Evolutionary conservation across 2,329 filamentous ascomycete species (phyloP), one percentile per base, ranked within the genome.

Genomic region (Exophiala mesophila): DNA sequence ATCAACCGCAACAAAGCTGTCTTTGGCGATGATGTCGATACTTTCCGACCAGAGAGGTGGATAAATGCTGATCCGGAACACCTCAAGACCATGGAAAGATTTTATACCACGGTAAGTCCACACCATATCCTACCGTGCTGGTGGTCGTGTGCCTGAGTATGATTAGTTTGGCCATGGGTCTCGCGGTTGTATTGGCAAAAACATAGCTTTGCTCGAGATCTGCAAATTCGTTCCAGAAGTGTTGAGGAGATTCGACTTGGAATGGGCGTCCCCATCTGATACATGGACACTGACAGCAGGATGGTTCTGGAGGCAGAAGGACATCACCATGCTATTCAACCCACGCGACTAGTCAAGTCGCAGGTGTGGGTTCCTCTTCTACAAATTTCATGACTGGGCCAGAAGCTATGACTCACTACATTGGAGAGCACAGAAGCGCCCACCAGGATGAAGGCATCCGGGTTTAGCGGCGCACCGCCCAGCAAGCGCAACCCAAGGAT

Each of bases 91-190:
- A 61, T 69, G 55, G 57, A 63, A 17, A 44, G 17, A 34, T 15
- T 17, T 17, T 34, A 34, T 18, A 13, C 16, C n/a, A 34, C 24
- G 16, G 31, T 34, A 34, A 34, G 31, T 15, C 15, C 24, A 8
- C 24, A 10, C 31, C 3, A n/a, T n/a, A n/a, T n/a, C n/a, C n/a
- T n/a, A n/a, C n/a, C n/a, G n/a, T n/a, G n/a, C n/a, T n/a, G n/a
- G n/a, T n/a, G n/a, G n/a, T 34, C n/a, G 16, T 34, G 16, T 15
- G 18, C 31, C 31, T 34, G 16, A 34, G 16, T 8, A 34, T 13
- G 21, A 36, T 17, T 17, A 50, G 31, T 77, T 76, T 53, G 73
- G 73, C 2, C 68, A 69, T 7, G 73, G 74, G 0, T 63, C 70
- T 3, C 56, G 72, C 46, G 74, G 72, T 1, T 53, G 50, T 37